These are phyloP conservation scores for Podospora tetraspora DNA, from an alignment of 495 filamentous ascomycete species.

Conservation along the genomic window DNA sequence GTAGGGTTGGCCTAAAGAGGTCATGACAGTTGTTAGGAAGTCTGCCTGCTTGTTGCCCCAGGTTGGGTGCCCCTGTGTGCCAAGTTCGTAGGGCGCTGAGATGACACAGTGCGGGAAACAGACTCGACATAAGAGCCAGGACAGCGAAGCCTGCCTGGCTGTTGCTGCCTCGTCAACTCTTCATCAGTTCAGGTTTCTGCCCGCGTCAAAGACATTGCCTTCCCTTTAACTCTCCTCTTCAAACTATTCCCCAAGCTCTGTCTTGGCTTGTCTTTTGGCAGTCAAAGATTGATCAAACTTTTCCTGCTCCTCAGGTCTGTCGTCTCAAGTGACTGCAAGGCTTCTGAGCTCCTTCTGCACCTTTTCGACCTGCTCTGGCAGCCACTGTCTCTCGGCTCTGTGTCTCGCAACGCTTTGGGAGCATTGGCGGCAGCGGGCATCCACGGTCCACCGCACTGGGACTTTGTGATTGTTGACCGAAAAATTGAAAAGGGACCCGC, in stretches of 20 bases:
- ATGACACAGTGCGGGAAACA: conserved; percentile 12
- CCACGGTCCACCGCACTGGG: conserved; percentile 17
- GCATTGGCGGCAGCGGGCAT: conserved; percentile 20
- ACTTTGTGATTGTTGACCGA: conserved; percentile 33
- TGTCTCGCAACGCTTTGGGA: conserved; percentile 12
- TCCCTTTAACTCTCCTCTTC: conserved; percentile 10
- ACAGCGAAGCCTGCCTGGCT: not conserved
- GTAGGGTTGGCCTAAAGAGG: no score
- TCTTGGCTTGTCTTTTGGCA: not conserved
- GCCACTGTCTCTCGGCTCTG: conserved; percentile 5
- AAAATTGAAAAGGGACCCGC: conserved; percentile 27
- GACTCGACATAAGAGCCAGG: conserved; percentile 14
- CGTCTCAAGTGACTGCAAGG: conserved; percentile 6
- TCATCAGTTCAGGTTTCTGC: conserved; percentile 10
- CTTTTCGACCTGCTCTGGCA: conserved; percentile 13
- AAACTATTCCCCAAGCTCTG: not conserved
- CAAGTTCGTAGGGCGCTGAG: not conserved
- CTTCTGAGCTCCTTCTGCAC: conserved; percentile 18
- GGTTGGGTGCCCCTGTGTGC: not conserved
- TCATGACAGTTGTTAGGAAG: not conserved
- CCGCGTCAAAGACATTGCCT: conserved; percentile 19
- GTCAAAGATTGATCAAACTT: not conserved
- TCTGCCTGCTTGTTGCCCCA: not conserved
- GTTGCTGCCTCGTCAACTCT: conserved; percentile 21
- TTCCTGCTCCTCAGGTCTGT: not conserved